Evolutionary conservation across 1,284 basidiomycete species (phyloP).

Genomic region (Lignosus rhinocerotis): DNA sequence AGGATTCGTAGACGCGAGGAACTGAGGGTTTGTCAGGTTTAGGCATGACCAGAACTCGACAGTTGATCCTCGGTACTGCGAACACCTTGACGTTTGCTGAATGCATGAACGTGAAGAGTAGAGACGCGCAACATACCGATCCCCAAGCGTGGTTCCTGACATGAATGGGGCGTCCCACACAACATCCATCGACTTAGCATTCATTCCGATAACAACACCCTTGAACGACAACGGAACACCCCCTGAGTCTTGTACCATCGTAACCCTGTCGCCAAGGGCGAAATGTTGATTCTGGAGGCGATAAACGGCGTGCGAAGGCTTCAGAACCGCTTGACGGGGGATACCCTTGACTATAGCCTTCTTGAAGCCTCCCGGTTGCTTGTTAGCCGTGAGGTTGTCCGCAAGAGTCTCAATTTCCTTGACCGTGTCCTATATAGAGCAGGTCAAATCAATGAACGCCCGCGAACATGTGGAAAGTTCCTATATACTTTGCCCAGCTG

Average conservation of each 20-base stretch:
- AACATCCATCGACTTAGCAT: constrained; percentile 89
- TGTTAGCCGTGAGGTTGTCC: constrained; percentile 63
- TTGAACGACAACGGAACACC: constrained; percentile 90
- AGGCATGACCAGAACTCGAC: constrained; percentile 85
- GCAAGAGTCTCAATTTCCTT: constrained; percentile 76
- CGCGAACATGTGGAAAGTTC: neutral
- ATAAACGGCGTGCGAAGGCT: constrained; percentile 89
- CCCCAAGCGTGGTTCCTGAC: constrained; percentile 86
- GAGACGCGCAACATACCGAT: constrained; percentile 53
- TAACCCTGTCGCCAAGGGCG: constrained; percentile 90
- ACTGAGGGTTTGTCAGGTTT: constrained; percentile 84
- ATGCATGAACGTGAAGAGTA: neutral
- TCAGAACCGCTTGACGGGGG: constrained; percentile 92
- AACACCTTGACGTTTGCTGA: constrained; percentile 58
- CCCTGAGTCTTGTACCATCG: constrained; percentile 96
- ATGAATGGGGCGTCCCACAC: constrained; percentile 97
- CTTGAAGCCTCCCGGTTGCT: constrained; percentile 70
- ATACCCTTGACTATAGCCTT: constrained; percentile 90
- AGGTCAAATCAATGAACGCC: neutral
- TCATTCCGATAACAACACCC: constrained; percentile 92
- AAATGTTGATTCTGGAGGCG: constrained; percentile 92
- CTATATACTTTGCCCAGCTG: constrained; percentile 78
- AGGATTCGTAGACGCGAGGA: constrained; percentile 69
- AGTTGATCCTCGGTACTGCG: constrained; percentile 85
- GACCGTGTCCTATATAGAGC: constrained; percentile 63